These are phyloP conservation scores for Ganoderma lucidum DNA, from an alignment of 1,284 basidiomycete genomes.

Conservation along the genomic window DNA sequence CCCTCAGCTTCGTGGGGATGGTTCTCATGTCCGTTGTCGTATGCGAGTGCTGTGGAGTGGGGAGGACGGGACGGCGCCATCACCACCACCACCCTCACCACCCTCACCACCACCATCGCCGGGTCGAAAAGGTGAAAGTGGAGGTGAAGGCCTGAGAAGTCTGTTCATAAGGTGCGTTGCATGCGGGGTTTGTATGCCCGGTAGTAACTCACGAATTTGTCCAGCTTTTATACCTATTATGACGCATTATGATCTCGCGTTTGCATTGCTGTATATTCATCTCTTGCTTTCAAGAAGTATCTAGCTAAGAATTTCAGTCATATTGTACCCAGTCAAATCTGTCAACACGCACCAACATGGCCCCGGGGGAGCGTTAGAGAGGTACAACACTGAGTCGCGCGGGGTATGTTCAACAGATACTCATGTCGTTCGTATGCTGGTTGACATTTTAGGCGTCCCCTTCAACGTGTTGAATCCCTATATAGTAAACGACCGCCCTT, in stretches of 20 bases:
- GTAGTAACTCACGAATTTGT: neutral
- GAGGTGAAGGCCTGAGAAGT: neutral
- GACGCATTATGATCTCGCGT: neutral
- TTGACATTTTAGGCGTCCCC: neutral
- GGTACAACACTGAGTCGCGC: no score
- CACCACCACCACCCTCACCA: slow-evolving; percentile 7
- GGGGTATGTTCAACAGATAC: neutral
- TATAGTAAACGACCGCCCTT: no score
- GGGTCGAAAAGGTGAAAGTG: slow-evolving; percentile 14
- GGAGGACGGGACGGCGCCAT: slow-evolving; percentile 23
- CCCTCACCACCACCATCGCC: neutral
- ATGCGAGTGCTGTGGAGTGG: slow-evolving; percentile 70
- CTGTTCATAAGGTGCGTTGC: neutral
- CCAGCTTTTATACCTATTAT: neutral
- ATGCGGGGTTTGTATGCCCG: neutral
- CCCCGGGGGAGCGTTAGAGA: no score
- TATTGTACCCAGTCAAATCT: neutral
- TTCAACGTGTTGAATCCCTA: neutral
- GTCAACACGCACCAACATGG: neutral
- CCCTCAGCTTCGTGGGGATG: slow-evolving; percentile 67
- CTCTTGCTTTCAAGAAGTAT: neutral
- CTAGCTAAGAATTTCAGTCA: neutral
- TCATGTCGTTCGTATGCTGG: neutral
- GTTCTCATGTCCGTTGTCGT: slow-evolving; percentile 65
- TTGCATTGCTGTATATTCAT: neutral